phyloP scores from a whole-genome alignment of 2,329 filamentous ascomycete species.

The Massarina eburnea region DNA sequence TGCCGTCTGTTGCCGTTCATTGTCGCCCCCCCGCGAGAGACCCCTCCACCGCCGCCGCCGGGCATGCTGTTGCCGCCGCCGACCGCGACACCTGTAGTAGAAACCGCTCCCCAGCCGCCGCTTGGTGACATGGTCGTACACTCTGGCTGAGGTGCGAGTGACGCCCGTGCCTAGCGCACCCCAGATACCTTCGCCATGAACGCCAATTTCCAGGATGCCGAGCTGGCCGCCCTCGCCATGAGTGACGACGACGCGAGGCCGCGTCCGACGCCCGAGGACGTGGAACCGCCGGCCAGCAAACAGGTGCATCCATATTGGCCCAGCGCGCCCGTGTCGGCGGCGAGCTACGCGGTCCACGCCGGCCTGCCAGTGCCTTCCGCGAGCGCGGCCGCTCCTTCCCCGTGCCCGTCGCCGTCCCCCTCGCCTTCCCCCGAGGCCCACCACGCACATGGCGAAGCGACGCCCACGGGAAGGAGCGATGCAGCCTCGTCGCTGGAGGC shows the following conservation, averaged over 20 bases:
- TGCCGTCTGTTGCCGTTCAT: neutral
- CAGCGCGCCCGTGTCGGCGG: slow-evolving; percentile 26
- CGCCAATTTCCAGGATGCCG: slow-evolving; percentile 19
- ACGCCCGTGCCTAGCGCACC: slow-evolving; percentile 18
- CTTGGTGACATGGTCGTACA: slow-evolving; percentile 35
- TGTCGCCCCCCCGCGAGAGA: neutral
- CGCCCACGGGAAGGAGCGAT: neutral
- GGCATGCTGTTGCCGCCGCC: slow-evolving; percentile 29
- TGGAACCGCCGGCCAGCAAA: neutral
- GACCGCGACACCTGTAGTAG: slow-evolving; percentile 9
- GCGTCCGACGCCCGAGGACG: slow-evolving; percentile 25
- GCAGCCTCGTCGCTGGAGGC: slow-evolving; percentile 15
- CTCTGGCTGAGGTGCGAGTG: slow-evolving; percentile 23
- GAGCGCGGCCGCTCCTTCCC: slow-evolving; percentile 8
- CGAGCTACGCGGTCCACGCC: slow-evolving; percentile 25
- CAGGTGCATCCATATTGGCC: slow-evolving; percentile 1
- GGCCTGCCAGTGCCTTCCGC: slow-evolving; percentile 15
- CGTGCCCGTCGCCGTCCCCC: too few relatives aligned
- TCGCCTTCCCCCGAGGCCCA: neutral
- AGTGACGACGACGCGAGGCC: slow-evolving; percentile 28
- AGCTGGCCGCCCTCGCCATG: slow-evolving; percentile 32
- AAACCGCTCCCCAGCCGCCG: neutral
- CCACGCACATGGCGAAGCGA: neutral
- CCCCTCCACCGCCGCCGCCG: slow-evolving; percentile 1
- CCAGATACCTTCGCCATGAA: slow-evolving; percentile 13